Percentiles rank a stretch among this genome's conserved stretches.
These are phyloP conservation scores for Cylindrodendrum hubeiense DNA, from an alignment of 2,329 filamentous ascomycete genomes.

Conservation along the genomic window DNA sequence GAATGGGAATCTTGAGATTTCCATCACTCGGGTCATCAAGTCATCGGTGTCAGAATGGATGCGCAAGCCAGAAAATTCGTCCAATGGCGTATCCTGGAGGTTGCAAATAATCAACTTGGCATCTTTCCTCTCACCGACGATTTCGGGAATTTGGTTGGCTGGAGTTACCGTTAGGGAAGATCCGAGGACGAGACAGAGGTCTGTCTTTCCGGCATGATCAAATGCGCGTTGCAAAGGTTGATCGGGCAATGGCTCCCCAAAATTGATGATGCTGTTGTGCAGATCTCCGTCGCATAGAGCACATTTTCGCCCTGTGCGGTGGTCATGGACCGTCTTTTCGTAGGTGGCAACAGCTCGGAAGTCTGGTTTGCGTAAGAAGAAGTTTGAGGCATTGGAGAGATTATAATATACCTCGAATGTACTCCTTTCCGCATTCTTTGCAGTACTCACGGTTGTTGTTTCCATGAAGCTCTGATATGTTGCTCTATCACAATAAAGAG, in stretches of 20 bases:
- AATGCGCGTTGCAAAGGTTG: constrained; percentile 49
- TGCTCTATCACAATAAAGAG: constrained; percentile 47
- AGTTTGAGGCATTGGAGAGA: accelerated
- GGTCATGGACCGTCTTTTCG: constrained; percentile 56
- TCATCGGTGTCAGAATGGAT: constrained; percentile 53
- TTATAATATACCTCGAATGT: constrained; percentile 53
- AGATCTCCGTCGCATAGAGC: constrained; percentile 52
- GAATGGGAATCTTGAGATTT: constrained; percentile 52
- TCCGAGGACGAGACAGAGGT: constrained; percentile 60
- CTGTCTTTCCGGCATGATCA: constrained; percentile 54
- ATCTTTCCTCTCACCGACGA: constrained; percentile 44
- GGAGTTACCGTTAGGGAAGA: constrained; percentile 59
- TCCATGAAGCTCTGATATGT: constrained; percentile 60
- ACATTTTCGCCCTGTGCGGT: constrained; percentile 61
- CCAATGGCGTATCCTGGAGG: constrained; percentile 57
- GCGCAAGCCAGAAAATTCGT: constrained; percentile 49
- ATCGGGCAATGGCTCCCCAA: constrained; percentile 53
- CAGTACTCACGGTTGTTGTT: constrained; percentile 62
- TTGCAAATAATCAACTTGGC: constrained; percentile 59
- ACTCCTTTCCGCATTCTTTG: constrained; percentile 59
- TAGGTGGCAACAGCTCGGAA: constrained; percentile 59
- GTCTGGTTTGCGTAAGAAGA: constrained; percentile 44
- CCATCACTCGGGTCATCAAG: constrained; percentile 56
- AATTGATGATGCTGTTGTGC: constrained; percentile 60
- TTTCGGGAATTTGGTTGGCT: constrained; percentile 55